Base-by-base conservation (phyloP, 306 rosid species). In the Prunus armeniaca region DNA sequence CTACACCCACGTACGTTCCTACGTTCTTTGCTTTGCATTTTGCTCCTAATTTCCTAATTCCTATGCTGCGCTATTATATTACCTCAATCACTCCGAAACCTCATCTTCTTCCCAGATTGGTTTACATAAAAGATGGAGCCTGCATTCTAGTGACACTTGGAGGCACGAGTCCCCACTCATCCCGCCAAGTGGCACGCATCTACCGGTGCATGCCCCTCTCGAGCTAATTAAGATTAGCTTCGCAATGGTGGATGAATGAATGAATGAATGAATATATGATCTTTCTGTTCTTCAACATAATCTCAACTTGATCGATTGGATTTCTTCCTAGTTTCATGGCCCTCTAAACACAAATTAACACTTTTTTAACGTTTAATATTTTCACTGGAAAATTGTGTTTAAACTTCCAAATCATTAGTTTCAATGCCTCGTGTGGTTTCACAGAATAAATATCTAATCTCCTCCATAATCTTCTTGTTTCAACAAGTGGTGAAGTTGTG, bases 401-500 rank as follows among this genome's bases (percentile, higher is more conserved):
- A 56, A 56, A 56, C 28, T 56, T 56, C 62, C 9, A 4, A 56
- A 56, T 10, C 62, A 10, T n/a, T 3, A 56, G 6, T 4, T 8
- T 62, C 67, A 62, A 72, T 34, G 76, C 24, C 19, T 25, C 25
- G 15, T 24, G 28, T 2, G 10, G n/a, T 17, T 13, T 57, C 38
- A 20, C 13, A 45, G 34, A 14, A 61, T 58, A 54, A 34, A n/a
- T 14, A 41, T 30, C 41, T 47, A 54, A 20, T 38, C 43, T 28
- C 41, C 24, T 28, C 41, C 4, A 15, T 8, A 15, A 4, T 52
- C 2, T 6, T 28, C 6, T 49, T 49, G 5, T 50, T 64, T 19
- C 19, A 46, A 25, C 54, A 28, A 4, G 9, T 78, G 6, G 8
- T 78, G 2, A 61, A 70, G 47, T 55, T 71, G 71, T 78, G 71